Conservation (phyloP, 805 yeast genomes). For the Ogataea allantospora region DNA sequence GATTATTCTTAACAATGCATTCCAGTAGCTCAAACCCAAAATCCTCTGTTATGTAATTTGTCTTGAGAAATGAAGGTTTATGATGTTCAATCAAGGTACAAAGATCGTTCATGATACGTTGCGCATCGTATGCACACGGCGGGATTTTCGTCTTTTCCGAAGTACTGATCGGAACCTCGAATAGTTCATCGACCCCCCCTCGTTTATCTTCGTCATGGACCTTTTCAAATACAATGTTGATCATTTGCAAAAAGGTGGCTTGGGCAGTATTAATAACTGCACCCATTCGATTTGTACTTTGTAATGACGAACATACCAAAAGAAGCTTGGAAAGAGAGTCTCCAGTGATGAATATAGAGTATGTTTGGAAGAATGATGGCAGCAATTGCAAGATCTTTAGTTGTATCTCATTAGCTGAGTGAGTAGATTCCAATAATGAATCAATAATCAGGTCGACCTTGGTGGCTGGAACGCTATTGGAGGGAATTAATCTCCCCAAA, state of each 20-base stretch:
- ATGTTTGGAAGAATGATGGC: slow-evolving; percentile 70
- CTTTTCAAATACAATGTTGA: slow-evolving; percentile 75
- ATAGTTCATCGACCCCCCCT: slow-evolving; percentile 21
- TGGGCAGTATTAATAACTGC: slow-evolving; percentile 88
- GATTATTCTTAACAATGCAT: slow-evolving; percentile 67
- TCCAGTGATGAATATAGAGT: slow-evolving; percentile 54
- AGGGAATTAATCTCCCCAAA: slow-evolving; percentile 57
- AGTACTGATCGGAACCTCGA: slow-evolving; percentile 46
- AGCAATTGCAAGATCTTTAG: slow-evolving; percentile 80
- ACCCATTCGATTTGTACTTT: slow-evolving; percentile 63
- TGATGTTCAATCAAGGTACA: slow-evolving; percentile 64
- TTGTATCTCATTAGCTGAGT: slow-evolving; percentile 77
- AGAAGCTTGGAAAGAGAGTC: slow-evolving; percentile 56
- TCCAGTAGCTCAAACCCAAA: slow-evolving; percentile 84
- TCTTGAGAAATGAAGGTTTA: slow-evolving; percentile 51
- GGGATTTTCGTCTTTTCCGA: slow-evolving; percentile 43
- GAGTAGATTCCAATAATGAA: slow-evolving; percentile 70
- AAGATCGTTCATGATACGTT: slow-evolving; percentile 66
- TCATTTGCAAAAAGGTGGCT: slow-evolving; percentile 87
- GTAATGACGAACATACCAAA: slow-evolving; percentile 68
- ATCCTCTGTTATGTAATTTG: slow-evolving; percentile 53
- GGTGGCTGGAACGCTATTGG: slow-evolving; percentile 52
- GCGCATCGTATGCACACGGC: slow-evolving; percentile 65
- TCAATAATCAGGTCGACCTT: slow-evolving; percentile 58
- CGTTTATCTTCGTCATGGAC: slow-evolving; percentile 41